Conservation (phyloP, 1,284 basidiomycete species). For the Cutaneotrichosporon cutaneum region DNA sequence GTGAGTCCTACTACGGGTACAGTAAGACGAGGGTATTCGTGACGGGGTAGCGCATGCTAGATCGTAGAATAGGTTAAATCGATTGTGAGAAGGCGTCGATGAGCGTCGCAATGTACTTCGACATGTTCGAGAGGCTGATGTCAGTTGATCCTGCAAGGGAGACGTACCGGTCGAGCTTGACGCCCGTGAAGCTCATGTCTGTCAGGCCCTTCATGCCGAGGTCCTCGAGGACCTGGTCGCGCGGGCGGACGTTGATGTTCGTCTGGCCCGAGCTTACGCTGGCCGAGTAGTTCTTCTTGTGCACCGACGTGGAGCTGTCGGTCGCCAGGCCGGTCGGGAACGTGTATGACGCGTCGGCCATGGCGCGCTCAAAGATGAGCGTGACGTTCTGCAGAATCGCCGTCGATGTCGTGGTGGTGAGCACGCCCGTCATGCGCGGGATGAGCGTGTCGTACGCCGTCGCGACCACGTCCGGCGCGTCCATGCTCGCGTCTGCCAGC, state of each 20-base stretch:
- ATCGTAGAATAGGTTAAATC: constrained; percentile 2
- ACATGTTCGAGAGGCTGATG: constrained; percentile 29
- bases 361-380: constrained; percentile 61
- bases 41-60: neutral
- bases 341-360: constrained; percentile 40
- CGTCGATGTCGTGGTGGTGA: constrained; percentile 70
- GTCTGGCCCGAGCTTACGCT: constrained; percentile 18
- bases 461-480: constrained; percentile 71
- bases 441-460: constrained; percentile 76
- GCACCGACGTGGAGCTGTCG: constrained; percentile 24
- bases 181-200: constrained; percentile 41
- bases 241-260: constrained; percentile 13
- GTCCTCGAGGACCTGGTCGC: constrained; percentile 46
- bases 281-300: constrained; percentile 28
- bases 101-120: constrained; percentile 44
- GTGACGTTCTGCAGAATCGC: constrained; percentile 69
- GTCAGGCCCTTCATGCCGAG: constrained; percentile 46
- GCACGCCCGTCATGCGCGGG: constrained; percentile 72
- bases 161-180: constrained; percentile 42
- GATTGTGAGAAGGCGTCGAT: constrained; percentile 31
- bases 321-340: constrained; percentile 32
- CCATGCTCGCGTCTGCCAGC: constrained; percentile 68
- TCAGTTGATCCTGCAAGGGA: neutral
- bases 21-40: constrained; percentile 10
- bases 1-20: constrained; percentile 3